A percentile compares a stretch with the other conserved stretches of the same genome.
Conservation (phyloP, 2,329 filamentous ascomycete species). For the Clarireedia hainanense region DNA sequence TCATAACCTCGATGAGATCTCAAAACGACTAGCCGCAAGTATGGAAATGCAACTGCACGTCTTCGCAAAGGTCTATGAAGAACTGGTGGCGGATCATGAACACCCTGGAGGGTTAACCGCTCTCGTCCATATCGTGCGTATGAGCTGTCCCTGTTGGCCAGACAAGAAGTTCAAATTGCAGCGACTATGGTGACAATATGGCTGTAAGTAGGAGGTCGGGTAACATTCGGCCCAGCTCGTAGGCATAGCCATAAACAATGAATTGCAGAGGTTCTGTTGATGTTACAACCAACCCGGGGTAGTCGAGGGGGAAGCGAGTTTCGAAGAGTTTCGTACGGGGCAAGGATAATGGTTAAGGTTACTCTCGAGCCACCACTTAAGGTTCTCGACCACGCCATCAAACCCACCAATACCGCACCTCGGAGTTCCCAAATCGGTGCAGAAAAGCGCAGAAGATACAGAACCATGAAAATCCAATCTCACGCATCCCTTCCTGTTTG, state of each 20-base stretch:
- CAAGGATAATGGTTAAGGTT: too few species aligned
- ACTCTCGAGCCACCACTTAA: constrained; percentile 4
- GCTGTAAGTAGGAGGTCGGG: neutral
- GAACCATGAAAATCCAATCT: neutral
- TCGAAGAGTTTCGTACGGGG: constrained; percentile 6
- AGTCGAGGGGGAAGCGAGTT: constrained; percentile 8
- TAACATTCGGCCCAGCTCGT: neutral
- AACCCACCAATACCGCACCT: too few species aligned
- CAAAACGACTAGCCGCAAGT: neutral
- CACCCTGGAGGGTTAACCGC: too few species aligned
- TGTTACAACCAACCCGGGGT: constrained; percentile 5
- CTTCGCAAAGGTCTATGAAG: too few species aligned
- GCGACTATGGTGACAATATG: neutral
- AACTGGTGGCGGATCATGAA: too few species aligned
- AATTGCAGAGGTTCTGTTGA: constrained; percentile 11
- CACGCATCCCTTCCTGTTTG: neutral
- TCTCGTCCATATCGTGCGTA: neutral
- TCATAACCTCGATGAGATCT: neutral
- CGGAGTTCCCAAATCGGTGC: too few species aligned
- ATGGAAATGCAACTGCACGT: too few species aligned
- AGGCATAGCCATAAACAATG: neutral
- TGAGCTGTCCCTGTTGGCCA: neutral
- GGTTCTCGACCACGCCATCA: neutral
- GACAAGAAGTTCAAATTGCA: neutral
- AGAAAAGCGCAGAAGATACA: too few species aligned